A percentile compares a stretch with the other conserved stretches of the same genome.
Conservation (phyloP, 805 yeast genomes). For the Lipomyces orientalis region DNA sequence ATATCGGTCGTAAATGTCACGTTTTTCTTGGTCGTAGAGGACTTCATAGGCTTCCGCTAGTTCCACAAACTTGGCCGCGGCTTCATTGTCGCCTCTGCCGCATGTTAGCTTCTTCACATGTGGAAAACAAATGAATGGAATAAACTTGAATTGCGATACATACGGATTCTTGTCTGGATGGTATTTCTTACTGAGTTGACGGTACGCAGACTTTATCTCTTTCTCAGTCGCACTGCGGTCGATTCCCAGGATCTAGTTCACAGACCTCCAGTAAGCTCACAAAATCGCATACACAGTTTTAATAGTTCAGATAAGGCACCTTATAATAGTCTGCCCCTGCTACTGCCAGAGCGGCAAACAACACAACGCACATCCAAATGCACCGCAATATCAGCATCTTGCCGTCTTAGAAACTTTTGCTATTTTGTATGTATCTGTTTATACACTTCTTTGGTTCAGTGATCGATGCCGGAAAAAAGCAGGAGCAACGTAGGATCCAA, state of each 20-base stretch:
- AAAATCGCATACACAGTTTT: not conserved
- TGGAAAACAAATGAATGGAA: not conserved
- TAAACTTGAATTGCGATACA: slow-evolving; percentile 7
- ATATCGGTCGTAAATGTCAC: slow-evolving; percentile 68
- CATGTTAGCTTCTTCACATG: not conserved
- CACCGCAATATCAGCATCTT: slow-evolving; percentile 21
- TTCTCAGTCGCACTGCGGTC: slow-evolving; percentile 70
- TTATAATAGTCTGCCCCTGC: slow-evolving; percentile 36
- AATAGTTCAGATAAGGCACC: slow-evolving; percentile 13
- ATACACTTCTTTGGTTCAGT: not conserved
- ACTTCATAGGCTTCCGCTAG: slow-evolving; percentile 94
- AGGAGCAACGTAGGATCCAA: not conserved
- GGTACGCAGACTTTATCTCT: slow-evolving; percentile 84
- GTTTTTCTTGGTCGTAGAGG: slow-evolving; percentile 71
- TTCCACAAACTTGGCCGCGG: slow-evolving; percentile 85
- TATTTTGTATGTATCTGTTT: not conserved
- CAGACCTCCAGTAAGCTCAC: not conserved
- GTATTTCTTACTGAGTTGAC: slow-evolving; percentile 78
- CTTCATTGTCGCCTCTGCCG: slow-evolving; percentile 69
- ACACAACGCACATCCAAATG: slow-evolving; percentile 21
- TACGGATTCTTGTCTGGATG: slow-evolving; percentile 92
- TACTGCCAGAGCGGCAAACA: slow-evolving; percentile 19
- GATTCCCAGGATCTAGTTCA: slow-evolving; percentile 64
- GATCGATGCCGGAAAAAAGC: not conserved
- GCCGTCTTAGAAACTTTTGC: not conserved